Evolutionary conservation across 306 rosid species (phyloP), one percentile per base, ranked within the genome.

Genomic region (Glycine soja): DNA sequence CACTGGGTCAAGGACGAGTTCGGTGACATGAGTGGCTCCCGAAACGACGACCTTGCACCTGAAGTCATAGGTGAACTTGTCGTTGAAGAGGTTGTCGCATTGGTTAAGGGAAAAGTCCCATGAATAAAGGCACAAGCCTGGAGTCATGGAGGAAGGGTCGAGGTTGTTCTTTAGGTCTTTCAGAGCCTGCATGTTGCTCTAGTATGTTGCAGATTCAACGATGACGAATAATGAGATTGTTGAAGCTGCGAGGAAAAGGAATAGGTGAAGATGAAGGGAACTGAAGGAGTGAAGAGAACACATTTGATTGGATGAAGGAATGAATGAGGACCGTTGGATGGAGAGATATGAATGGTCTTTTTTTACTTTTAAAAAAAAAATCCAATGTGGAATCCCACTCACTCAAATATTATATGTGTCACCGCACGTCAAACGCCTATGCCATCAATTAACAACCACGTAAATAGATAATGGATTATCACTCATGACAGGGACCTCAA

Each of bases 81-180:
- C 84, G 75, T 86, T 42, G 81, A 90, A 95, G 79, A 95, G 94
- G 79, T 48, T 84, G 83, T 92, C 97, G 84, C 99, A 95, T 0
- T 97, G 97, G 80, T 93, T 93, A 40, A 77, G 10, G 10, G 74
- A 63, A 90, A 91, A 93, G 90, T 93, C 95, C 98, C 97, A 93
- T 0, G 95, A 82, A 52, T 66, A 73, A 3, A 92, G 8, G 80
- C 98, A 93, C 0, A 97, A 90, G 7, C 91, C 95, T 1, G 92
- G 87, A 3, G 52, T 51, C 16, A 91, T 54, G 0, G 97, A 90
- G 80, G 7, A 42, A 1, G 85, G 71, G 61, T 86, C 77, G 10
- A 95, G 11, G 14, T 73, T 76, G 32, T 87, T 80, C 88, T 88
- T 89, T 0, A 95, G 77, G 38, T 86, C 74, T 79, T 91, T 89